These are phyloP conservation scores for Sordariomycetes sp. DNA, from an alignment of 2,329 filamentous ascomycete genomes.

Conservation along the genomic window DNA sequence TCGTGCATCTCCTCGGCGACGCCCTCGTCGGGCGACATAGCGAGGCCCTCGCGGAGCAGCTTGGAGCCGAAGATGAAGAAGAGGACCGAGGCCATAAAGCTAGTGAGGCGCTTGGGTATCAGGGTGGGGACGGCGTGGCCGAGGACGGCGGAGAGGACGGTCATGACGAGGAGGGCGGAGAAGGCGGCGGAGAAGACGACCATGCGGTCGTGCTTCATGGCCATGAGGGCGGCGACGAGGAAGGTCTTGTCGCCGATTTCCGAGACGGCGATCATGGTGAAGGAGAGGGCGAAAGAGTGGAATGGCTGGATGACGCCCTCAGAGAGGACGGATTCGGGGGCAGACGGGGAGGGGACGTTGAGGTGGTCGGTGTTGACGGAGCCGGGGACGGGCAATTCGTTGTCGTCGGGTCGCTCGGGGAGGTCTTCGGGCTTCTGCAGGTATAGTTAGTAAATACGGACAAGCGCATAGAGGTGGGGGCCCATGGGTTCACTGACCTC, in stretches of 20 bases:
- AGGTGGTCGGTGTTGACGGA: constrained; percentile 56
- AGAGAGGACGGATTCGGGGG: constrained; percentile 10
- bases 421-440: constrained; percentile 69
- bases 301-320: constrained; percentile 61
- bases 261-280: constrained; percentile 95
- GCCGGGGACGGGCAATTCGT: constrained; percentile 58
- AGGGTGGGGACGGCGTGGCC: constrained; percentile 87
- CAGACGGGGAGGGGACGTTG: constrained; percentile 25
- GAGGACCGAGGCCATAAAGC: constrained; percentile 70
- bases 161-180: constrained; percentile 85
- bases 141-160: constrained; percentile 80
- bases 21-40: constrained; percentile 81
- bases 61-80: constrained; percentile 86
- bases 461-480: neutral
- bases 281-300: constrained; percentile 84
- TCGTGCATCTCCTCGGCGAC: constrained; percentile 97
- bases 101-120: constrained; percentile 83
- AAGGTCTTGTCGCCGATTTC: constrained; percentile 99
- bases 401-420: constrained; percentile 66
- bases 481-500: constrained; percentile 39
- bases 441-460: constrained; percentile 4
- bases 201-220: constrained; percentile 92
- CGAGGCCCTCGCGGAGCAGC: constrained; percentile 75
- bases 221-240: constrained; percentile 93
- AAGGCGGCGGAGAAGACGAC: constrained; percentile 95